Evolutionary conservation across 192 early-diverging fungal genomes (phyloP).

Genomic region (Podila epigama): DNA sequence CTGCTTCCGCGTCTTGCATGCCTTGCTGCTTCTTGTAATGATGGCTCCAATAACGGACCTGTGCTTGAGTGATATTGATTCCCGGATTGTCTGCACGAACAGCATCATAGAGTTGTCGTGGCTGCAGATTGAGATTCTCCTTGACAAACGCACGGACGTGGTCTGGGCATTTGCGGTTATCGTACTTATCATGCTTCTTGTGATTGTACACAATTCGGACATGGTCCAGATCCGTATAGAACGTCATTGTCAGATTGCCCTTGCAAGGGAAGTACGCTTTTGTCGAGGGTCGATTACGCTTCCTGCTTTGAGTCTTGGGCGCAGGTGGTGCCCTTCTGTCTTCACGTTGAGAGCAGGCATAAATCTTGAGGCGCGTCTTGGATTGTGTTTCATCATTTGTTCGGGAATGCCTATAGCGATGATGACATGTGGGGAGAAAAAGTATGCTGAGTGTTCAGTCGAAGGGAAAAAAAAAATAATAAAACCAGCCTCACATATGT

Average conservation of each 20-base stretch:
- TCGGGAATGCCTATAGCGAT: slow-evolving; percentile 27
- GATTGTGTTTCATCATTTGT: slow-evolving; percentile 48
- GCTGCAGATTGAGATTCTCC: slow-evolving; percentile 25
- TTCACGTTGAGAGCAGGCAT: slow-evolving; percentile 42
- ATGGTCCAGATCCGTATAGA: slow-evolving; percentile 39
- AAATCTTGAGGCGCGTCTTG: slow-evolving; percentile 45
- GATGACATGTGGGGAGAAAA: background rate
- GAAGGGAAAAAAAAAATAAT: too few species aligned
- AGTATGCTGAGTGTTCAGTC: background rate
- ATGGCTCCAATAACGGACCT: slow-evolving; percentile 48
- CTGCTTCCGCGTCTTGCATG: slow-evolving; percentile 3
- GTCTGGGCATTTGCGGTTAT: slow-evolving; percentile 45
- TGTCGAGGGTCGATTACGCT: slow-evolving; percentile 44
- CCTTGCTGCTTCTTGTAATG: slow-evolving; percentile 32
- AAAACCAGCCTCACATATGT: too few species aligned
- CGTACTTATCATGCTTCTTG: slow-evolving; percentile 42
- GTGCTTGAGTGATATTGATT: slow-evolving; percentile 36
- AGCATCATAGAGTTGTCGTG: slow-evolving; percentile 27
- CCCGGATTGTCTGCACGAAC: slow-evolving; percentile 15
- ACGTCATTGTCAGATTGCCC: slow-evolving; percentile 46
- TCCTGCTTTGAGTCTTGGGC: slow-evolving; percentile 41
- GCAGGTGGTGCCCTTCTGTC: slow-evolving; percentile 46
- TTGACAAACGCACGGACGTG: slow-evolving; percentile 43
- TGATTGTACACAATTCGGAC: slow-evolving; percentile 41
- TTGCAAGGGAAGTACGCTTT: slow-evolving; percentile 47